These are phyloP conservation scores for Saccharum officinarum DNA, from an alignment of 176 grass and related monocot genomes.

Conservation along the genomic window DNA sequence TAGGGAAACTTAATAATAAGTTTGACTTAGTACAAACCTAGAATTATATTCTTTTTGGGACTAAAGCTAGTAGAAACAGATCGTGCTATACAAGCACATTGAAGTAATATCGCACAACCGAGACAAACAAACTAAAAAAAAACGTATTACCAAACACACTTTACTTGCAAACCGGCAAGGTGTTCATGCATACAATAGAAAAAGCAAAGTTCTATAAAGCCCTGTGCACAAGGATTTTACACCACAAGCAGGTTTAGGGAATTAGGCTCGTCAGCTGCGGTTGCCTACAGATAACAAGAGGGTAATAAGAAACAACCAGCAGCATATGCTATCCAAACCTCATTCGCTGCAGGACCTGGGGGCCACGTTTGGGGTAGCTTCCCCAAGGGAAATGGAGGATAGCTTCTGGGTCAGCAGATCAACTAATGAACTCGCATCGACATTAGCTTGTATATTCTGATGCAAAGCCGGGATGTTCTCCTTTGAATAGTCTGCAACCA, in stretches of 20 bases:
- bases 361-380: not conserved
- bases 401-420: conserved; percentile 38
- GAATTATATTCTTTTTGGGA: no score
- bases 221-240: conserved; percentile 29
- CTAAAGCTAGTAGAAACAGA: no score
- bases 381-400: conserved; percentile 31
- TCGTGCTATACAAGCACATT: no score
- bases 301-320: conserved; percentile 26
- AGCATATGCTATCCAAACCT: not conserved
- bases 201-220: not conserved
- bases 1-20: no score
- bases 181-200: not conserved
- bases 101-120: not conserved
- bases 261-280: not conserved
- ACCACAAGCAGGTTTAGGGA: not conserved
- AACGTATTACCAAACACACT: not conserved
- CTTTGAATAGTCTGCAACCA: conserved; percentile 8
- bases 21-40: no score
- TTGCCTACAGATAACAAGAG: conserved; percentile 30
- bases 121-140: not conserved
- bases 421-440: not conserved
- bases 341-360: conserved; percentile 1
- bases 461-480: conserved; percentile 40
- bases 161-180: not conserved
- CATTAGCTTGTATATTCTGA: conserved; percentile 28